Evolutionary conservation across 176 grass and related monocot species (phyloP).

Genomic region (Otatea glauca): DNA sequence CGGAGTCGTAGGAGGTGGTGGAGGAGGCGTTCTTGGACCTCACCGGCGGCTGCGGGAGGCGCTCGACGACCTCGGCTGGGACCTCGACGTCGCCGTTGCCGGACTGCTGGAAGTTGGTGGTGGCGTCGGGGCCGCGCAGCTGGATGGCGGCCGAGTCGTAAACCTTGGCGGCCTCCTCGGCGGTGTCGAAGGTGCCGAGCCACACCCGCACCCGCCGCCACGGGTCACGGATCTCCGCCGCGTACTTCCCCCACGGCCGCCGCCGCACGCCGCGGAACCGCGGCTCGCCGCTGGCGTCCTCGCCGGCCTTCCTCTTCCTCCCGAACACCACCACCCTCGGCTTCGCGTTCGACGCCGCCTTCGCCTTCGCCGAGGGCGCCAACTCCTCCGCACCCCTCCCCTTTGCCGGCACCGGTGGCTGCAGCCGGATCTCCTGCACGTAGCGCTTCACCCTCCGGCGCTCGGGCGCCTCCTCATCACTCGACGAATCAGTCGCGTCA

Average conservation of each 20-base stretch:
- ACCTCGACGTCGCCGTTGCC: conserved; percentile 50
- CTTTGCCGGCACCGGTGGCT: conserved; percentile 18
- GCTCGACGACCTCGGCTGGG: conserved; percentile 5
- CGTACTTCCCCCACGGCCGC: conserved; percentile 97
- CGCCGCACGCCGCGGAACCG: conserved; percentile 89
- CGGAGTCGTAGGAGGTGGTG: conserved; percentile 68
- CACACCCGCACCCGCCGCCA: conserved; percentile 78
- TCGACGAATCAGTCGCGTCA: conserved; percentile 85
- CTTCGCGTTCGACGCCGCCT: neutral
- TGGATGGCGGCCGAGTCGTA: conserved; percentile 92
- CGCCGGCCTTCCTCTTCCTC: conserved; percentile 49
- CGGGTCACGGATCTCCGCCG: conserved; percentile 98
- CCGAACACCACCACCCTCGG: neutral
- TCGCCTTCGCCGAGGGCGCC: neutral
- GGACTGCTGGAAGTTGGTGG: conserved; percentile 66
- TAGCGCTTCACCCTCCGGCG: conserved; percentile 68
- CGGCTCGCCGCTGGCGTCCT: conserved; percentile 41
- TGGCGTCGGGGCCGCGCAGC: conserved; percentile 83
- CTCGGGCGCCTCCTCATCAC: conserved; percentile 41
- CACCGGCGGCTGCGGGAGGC: conserved; percentile 14
- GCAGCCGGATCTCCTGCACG: conserved; percentile 77
- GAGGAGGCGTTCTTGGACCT: conserved; percentile 53
- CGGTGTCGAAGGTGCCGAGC: conserved; percentile 94
- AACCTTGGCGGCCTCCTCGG: conserved; percentile 92
- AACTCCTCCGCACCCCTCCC: conserved; percentile 8